Evolutionary conservation across 2,329 filamentous ascomycete genomes (phyloP).

Genomic region (Clarireedia homoeocarpa): DNA sequence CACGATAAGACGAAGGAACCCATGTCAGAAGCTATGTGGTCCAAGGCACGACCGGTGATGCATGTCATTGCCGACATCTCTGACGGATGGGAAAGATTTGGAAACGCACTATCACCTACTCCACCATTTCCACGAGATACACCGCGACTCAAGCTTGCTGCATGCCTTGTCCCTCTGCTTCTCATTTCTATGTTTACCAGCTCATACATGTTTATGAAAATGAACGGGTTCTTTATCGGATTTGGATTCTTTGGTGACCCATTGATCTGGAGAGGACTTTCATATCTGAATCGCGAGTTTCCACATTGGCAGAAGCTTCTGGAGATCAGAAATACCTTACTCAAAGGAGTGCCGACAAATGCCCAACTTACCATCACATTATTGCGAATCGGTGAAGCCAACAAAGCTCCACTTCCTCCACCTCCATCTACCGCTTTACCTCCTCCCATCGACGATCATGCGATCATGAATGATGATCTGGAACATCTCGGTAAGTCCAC

Average conservation of each 20-base stretch:
- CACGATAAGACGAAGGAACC: constrained; percentile 75
- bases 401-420: constrained; percentile 68
- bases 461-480: constrained; percentile 44
- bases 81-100: constrained; percentile 57
- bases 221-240: constrained; percentile 57
- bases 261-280: constrained; percentile 51
- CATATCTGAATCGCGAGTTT: constrained; percentile 51
- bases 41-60: constrained; percentile 68
- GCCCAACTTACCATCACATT: constrained; percentile 76
- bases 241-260: constrained; percentile 77
- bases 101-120: constrained; percentile 55
- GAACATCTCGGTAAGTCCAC: constrained; percentile 43
- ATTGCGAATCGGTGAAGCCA: constrained; percentile 72
- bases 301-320: constrained; percentile 71
- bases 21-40: constrained; percentile 70
- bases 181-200: constrained; percentile 45
- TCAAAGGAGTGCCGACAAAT: constrained; percentile 80
- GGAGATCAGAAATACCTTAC: constrained; percentile 65
- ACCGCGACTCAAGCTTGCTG: constrained; percentile 47
- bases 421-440: constrained; percentile 40
- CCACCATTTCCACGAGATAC: constrained; percentile 49
- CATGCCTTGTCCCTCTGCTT: constrained; percentile 43
- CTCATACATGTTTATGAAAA: constrained; percentile 57
- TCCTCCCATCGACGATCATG: constrained; percentile 34
- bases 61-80: constrained; percentile 49